Base-by-base conservation (phyloP, 805 yeast genomes). In the Komagataella pastoris region DNA sequence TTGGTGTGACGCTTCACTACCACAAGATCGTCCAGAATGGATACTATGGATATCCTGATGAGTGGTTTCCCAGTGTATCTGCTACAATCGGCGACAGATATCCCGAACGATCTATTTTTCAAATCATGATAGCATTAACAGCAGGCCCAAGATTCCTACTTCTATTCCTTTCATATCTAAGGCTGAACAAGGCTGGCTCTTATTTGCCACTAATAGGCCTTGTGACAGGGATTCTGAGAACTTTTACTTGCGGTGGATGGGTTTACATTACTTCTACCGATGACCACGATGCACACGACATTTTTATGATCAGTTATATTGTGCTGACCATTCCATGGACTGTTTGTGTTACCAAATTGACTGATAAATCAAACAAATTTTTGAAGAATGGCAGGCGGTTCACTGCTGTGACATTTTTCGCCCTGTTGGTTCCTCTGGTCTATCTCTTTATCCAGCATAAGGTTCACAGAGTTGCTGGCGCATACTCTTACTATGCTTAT, bases 241-340 rank as follows among this genome's bases (percentile, higher is more conserved):
- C 99, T 0, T 77, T 93, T 52, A 84, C 96, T 1, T 93, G 98
- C 62, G 99, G 99, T 62, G 98, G 98, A 10, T 93, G 98, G 97
- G 96, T 95, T 6, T 93, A 93, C 63, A 85, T 93, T 56, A 93
- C 99, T 1, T 86, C 96, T 6, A 88, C 97, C 1, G 99, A 93
- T 65, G 97, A 93, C 64, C 98, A 91, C 59, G 96, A 91, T 66
- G 81, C 84, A 71, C 99, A 93, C 65, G 98, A 93, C 62, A 80
- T 93, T 47, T 91, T 91, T 64, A 93, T 93, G 99, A 88, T 93
- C 54, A 65, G 84, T 24, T 93, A 93, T 67, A 85, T 93, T 53
- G 77, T 89, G 1, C 73, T 91, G 55, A 90, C 98, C 1, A 72
- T 91, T 44, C 99, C 99, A 1, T 93, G 97, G 97, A 85, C 88